Conservation (phyloP, 441 rosid species). For the Erysimum cheiri region DNA sequence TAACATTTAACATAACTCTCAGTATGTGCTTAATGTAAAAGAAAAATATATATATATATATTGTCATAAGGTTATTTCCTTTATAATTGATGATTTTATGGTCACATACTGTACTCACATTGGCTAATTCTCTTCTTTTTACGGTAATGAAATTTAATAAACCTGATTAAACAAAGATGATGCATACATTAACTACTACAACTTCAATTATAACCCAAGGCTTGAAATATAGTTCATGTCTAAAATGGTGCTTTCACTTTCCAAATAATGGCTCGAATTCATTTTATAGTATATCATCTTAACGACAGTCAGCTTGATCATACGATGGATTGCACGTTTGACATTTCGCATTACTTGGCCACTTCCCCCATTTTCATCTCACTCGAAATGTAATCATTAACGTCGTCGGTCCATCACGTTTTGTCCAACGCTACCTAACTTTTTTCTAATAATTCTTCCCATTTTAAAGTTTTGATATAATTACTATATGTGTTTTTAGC, state of each 20-base stretch:
- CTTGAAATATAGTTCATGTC: neutral
- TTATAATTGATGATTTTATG: too few relatives aligned
- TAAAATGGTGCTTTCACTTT: neutral
- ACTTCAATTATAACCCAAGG: neutral
- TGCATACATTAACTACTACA: neutral
- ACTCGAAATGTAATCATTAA: conserved; percentile 13
- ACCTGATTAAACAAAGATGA: too few relatives aligned
- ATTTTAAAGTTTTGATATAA: neutral
- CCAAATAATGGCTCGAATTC: neutral
- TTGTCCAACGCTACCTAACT: neutral
- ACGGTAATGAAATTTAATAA: too few relatives aligned
- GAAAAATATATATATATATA: too few relatives aligned
- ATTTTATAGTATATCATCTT: neutral
- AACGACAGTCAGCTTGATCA: neutral
- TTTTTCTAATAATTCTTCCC: neutral
- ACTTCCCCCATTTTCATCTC: neutral
- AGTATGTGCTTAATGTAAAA: too few relatives aligned
- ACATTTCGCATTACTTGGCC: conserved; percentile 7
- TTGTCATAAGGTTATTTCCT: too few relatives aligned
- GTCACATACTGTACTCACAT: too few relatives aligned
- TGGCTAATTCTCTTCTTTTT: too few relatives aligned
- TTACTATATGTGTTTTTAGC: neutral
- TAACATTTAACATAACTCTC: too few relatives aligned
- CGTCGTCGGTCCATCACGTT: conserved; percentile 24
- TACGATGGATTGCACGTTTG: conserved; percentile 9